Base-by-base conservation (phyloP, 768 basidiomycete species). In the Lyophyllum semitale region DNA sequence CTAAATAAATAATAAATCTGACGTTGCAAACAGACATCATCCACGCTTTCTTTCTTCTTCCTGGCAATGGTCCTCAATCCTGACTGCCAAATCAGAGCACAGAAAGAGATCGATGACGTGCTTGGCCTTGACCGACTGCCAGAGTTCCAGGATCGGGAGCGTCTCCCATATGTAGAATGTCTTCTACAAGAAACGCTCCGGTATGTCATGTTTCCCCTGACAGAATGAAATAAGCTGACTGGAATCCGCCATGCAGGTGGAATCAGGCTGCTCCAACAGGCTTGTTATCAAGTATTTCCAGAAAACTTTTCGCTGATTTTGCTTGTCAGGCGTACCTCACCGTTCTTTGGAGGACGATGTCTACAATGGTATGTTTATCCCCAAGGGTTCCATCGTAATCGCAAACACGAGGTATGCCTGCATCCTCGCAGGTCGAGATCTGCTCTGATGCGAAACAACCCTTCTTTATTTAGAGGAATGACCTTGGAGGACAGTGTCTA, bases 31-130 rank as follows among this genome's bases (percentile, higher is more conserved):
- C 37, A 74, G 72, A 73, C 70, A 0, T 66, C 64, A 9, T 66
- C 70, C 2, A 55, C 68, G 0, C 43, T 76, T 2, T 55, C 59
- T 11, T 57, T 68, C 2, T 75, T 78, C 55, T 60, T 78, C 44
- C 64, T 79, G 26, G 71, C 72, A 5, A 75, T 80, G 73, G 65
- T 73, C 8, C 51, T 68, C 11, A 59, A 76, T 51, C 78, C 76
- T 0, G 67, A 72, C 7, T 63, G 69, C 12, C 74, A 73, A 54
- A 52, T 46, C n/a, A 71, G 63, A 35, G 77, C 75, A 0, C 79
- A 77, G 48, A 66, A 64, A 4, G 77, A 80, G 60, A 68, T 81
- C 17, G 78, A 80, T 55, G 33, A 42, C 1, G 66, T 79, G 4
- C 55, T 79, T 25, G 75, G 72, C 11, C 25, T 37, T 6, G 66